Conservation (phyloP, 2,329 filamentous ascomycete species). For the Westerdykella aurantiaca region DNA sequence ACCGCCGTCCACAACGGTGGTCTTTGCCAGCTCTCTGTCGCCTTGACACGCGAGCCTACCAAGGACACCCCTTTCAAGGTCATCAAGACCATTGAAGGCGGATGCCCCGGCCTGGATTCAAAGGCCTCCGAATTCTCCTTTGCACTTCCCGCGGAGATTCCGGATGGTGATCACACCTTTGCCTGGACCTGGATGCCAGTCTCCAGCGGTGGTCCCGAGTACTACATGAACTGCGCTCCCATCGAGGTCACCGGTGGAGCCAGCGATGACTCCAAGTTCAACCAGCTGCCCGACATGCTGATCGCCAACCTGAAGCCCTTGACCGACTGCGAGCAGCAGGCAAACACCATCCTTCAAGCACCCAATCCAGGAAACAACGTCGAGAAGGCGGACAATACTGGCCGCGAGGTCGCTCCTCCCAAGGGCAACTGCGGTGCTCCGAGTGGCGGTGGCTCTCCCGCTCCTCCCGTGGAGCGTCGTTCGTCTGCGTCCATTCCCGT, state of each 20-base stretch:
- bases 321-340: slow-evolving; percentile 48
- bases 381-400: slow-evolving; percentile 36
- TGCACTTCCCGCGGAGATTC: slow-evolving; percentile 64
- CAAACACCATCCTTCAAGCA: slow-evolving; percentile 55
- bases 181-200: slow-evolving; percentile 94
- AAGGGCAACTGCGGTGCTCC: slow-evolving; percentile 17
- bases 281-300: slow-evolving; percentile 66
- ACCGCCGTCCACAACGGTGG: slow-evolving; percentile 81
- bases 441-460: slow-evolving; percentile 10
- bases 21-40: slow-evolving; percentile 80
- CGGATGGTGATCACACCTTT: slow-evolving; percentile 70
- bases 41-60: slow-evolving; percentile 52
- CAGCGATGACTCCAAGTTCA: slow-evolving; percentile 49
- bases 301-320: slow-evolving; percentile 67
- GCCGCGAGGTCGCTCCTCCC: slow-evolving; percentile 10
- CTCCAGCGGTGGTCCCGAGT: slow-evolving; percentile 70
- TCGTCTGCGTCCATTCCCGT: slow-evolving; percentile 1
- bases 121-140: slow-evolving; percentile 65
- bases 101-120: slow-evolving; percentile 71
- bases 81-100: slow-evolving; percentile 80
- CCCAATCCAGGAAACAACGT: slow-evolving; percentile 59
- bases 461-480: not conserved
- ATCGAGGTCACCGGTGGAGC: slow-evolving; percentile 56
- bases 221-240: slow-evolving; percentile 94
- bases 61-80: slow-evolving; percentile 69